These are phyloP conservation scores for Populus pruinosa DNA, from an alignment of 345 rosid genomes.

Conservation along the genomic window DNA sequence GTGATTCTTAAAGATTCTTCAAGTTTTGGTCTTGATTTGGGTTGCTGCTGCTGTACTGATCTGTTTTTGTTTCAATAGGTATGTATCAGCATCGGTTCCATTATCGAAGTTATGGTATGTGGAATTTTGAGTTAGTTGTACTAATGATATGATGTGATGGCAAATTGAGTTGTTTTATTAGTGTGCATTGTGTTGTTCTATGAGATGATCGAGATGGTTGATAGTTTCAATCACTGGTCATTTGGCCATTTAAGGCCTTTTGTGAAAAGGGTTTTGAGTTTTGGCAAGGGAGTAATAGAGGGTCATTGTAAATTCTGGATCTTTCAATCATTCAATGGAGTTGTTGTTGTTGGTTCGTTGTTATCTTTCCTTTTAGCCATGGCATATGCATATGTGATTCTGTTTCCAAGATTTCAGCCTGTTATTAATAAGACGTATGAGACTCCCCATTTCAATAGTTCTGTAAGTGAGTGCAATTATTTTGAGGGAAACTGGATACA, in stretches of 20 bases:
- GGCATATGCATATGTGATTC: constrained; percentile 36
- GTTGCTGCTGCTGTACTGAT: neutral
- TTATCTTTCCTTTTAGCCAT: constrained; percentile 42
- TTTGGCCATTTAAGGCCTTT: constrained; percentile 27
- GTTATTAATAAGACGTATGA: constrained; percentile 12
- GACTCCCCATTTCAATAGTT: constrained; percentile 24
- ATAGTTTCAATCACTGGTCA: constrained; percentile 18
- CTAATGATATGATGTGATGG: neutral
- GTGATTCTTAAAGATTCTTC: neutral
- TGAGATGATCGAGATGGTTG: constrained; percentile 22
- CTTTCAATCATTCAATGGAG: constrained; percentile 39
- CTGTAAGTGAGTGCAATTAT: constrained; percentile 38
- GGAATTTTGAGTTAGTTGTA: neutral
- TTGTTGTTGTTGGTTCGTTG: constrained; percentile 32
- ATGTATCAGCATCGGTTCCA: neutral
- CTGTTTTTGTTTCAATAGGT: neutral
- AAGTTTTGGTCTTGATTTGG: neutral
- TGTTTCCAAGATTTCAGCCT: constrained; percentile 43
- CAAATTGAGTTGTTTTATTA: neutral
- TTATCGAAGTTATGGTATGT: neutral
- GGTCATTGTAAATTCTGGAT: constrained; percentile 32
- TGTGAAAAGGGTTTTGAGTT: constrained; percentile 24
- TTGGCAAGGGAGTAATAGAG: constrained; percentile 28
- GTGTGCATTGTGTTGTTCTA: neutral
- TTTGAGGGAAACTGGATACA: constrained; percentile 57